phyloP scores from a whole-genome alignment of 2,329 filamentous ascomycete genomes.

The Knufia fluminis region DNA sequence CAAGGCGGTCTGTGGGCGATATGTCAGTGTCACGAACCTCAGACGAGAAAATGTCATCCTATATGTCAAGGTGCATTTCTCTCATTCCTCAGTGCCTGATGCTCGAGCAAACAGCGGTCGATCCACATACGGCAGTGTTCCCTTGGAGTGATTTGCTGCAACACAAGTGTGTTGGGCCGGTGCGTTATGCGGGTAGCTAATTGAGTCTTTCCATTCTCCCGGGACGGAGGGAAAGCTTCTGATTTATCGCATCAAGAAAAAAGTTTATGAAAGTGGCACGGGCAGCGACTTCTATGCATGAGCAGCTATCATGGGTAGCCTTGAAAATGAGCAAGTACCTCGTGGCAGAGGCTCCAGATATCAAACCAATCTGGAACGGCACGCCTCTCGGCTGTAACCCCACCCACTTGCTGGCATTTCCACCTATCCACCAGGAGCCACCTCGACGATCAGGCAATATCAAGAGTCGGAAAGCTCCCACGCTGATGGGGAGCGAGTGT shows the following conservation, averaged over 20 bases:
- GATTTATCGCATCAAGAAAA: constrained; percentile 3
- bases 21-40: constrained; percentile 7
- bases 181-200: background rate
- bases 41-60: background rate
- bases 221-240: background rate
- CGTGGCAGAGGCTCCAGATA: constrained; percentile 4
- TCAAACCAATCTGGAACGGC: constrained; percentile 5
- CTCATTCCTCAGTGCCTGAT: background rate
- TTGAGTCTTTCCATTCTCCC: constrained; percentile 3
- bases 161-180: constrained; percentile 6
- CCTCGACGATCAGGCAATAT: background rate
- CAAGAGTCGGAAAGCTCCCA: background rate
- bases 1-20: background rate
- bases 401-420: constrained; percentile 3
- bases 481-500: background rate
- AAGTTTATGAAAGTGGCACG: constrained; percentile 6
- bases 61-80: constrained; percentile 2
- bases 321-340: constrained; percentile 5
- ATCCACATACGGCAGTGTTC: constrained; percentile 6
- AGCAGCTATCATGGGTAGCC: constrained; percentile 8
- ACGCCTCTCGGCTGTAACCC: constrained; percentile 7
- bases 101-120: constrained; percentile 5
- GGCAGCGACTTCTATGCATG: constrained; percentile 2
- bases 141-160: constrained; percentile 7
- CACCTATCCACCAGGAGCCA: background rate